Evolutionary conservation across 176 grass and related monocot species (phyloP), one percentile per base, ranked within the genome.

Genomic region (Aegilops bicornis): DNA sequence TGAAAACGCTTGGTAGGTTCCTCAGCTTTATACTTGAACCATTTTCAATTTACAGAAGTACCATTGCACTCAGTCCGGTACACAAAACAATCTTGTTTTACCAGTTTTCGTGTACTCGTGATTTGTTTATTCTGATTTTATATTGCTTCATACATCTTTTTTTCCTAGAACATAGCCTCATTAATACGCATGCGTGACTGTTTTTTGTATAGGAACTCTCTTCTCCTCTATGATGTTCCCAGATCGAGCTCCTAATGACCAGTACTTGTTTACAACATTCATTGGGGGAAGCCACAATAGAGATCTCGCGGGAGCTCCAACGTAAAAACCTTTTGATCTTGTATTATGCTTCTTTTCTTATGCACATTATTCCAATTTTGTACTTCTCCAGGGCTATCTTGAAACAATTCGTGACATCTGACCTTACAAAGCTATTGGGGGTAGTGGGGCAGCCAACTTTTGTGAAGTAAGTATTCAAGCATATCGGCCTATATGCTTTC

Each of bases 141-240:
- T 56, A 56, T 7, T 69, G 39, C 77, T 69, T 43, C 45, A 7
- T 43, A 68, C 25, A 82, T 68, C 25, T 81, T 83, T 70, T 70
- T 77, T 77, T 77, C 74, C 9, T 3, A 56, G 45, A 54, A 56
- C 42, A 50, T 50, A 75, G 23, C 42, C 27, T 56, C 48, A 56
- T 77, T 12, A 30, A 54, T 84, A 63, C 20, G 63, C n/a, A n/a
- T 30, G n/a, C 48, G 22, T 82, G 10, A 36, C 17, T 93, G 42
- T 76, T 54, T 86, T 29, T 70, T 31, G 67, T 67, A 48, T 85
- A 99, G 97, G 97, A 36, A 94, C 97, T 31, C 97, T 99, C 40
- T 99, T 99, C 83, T 99, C 97, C 86, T 99, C 97, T n/a, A 99
- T 96, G 94, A 99, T 99, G 97, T 99, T 99, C 87, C 97, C 97